Evolutionary conservation across 2,329 filamentous ascomycete species (phyloP), one percentile per base, ranked within the genome.

Genomic region (Monilinia aucupariae): DNA sequence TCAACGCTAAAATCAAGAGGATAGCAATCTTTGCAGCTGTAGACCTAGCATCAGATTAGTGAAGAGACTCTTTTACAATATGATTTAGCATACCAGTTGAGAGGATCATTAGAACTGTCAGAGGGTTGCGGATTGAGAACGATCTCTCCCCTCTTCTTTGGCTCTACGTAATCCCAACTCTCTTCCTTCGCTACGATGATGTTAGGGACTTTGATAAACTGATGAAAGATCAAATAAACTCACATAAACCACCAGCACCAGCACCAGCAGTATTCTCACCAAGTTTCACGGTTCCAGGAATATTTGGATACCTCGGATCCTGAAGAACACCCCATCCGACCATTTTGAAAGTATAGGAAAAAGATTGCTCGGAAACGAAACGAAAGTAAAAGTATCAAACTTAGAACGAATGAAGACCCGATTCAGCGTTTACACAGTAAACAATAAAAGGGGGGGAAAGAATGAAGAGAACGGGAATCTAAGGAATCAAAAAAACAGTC

Each of bases 111-210:
- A 50, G 79, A 78, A n/a, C 78, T 80, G 63, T 78, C 73, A 27
- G 79, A 80, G 17, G 82, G 82, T 64, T 80, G 77, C 10, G 82
- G 82, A 8, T 79, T 77, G 41, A 85, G 76, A 49, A 82, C 77
- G 56, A 84, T 76, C 65, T 83, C 78, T 53, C 73, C 72, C 61
- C 74, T 71, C 53, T 75, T 75, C 70, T 78, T 78, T 55, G 77
- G 64, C 13, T 71, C 65, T 45, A 69, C 64, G 66, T 68, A 67
- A 59, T 69, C 66, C 68, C 65, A 68, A 47, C 64, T 66, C 9
- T 68, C 67, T 30, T 64, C 61, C 53, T 67, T 68, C 17, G 64
- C 64, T 66, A n/a, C 34, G 12, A 25, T 25, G 34, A 56, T 13
- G 43, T 68, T 41, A 67, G 61, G 45, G 49, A 20, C 0, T 17